A percentile compares a stretch with the other conserved stretches of the same genome.
Conservation (phyloP, 2,329 filamentous ascomycete species). For the Claviceps pusilla region DNA sequence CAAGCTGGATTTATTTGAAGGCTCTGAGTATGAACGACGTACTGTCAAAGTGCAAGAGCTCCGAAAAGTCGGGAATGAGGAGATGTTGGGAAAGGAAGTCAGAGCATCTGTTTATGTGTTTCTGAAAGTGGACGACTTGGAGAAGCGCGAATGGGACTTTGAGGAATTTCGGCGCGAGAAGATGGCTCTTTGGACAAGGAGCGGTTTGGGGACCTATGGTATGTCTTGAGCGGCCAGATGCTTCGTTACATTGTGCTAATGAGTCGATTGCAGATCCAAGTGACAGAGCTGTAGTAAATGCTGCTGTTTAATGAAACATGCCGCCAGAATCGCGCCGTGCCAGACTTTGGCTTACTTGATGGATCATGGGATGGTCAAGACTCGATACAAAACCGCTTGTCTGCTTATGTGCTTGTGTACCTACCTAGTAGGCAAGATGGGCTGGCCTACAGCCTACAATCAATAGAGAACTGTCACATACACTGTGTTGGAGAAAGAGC, state of each 20-base stretch:
- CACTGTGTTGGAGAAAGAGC: neutral
- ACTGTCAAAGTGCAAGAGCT: constrained; percentile 38
- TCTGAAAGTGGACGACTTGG: constrained; percentile 35
- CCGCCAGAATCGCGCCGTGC: no score
- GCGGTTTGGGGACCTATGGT: constrained; percentile 28
- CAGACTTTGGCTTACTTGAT: neutral
- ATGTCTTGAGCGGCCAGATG: constrained; percentile 12
- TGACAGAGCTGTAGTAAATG: constrained; percentile 7
- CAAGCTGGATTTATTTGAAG: constrained; percentile 72
- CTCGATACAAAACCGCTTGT: no score
- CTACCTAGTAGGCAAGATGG: neutral
- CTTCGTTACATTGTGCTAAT: neutral
- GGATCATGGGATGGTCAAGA: neutral
- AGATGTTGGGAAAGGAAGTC: constrained; percentile 30
- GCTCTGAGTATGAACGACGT: constrained; percentile 51
- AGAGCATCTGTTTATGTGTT: constrained; percentile 53
- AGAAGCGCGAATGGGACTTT: constrained; percentile 76
- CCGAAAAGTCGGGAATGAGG: constrained; percentile 22
- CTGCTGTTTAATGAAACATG: neutral
- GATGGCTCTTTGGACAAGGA: constrained; percentile 38
- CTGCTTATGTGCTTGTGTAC: neutral
- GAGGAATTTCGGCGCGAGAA: constrained; percentile 68
- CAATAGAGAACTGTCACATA: neutral
- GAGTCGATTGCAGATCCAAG: constrained; percentile 9
- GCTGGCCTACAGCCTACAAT: neutral